Evolutionary conservation across 202 grass and related monocot genomes (phyloP).

Genomic region (Panicum virgatum): DNA sequence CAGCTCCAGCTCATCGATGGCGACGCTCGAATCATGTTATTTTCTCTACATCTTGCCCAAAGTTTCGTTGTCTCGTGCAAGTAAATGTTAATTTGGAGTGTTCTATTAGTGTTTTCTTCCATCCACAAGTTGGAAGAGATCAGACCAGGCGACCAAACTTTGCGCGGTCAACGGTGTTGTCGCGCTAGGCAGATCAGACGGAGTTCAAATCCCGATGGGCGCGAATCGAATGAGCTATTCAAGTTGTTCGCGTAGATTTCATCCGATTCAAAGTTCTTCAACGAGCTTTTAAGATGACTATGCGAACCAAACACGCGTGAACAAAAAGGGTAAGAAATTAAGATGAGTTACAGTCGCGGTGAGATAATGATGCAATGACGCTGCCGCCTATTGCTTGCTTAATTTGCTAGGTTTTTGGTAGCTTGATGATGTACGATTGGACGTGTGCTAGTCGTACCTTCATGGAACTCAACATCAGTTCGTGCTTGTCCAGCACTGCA

Average conservation of each 20-base stretch:
- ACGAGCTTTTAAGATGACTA: background rate
- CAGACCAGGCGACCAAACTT: background rate
- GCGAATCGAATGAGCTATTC: background rate
- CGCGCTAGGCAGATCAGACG: background rate
- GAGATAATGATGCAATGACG: background rate
- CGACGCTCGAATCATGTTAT: slow-evolving; percentile 18
- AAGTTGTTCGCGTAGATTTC: background rate
- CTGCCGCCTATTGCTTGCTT: background rate
- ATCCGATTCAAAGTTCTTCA: background rate
- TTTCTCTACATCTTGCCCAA: background rate
- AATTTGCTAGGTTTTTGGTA: background rate
- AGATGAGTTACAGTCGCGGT: background rate
- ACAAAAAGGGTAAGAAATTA: background rate
- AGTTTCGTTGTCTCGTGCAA: slow-evolving; percentile 23
- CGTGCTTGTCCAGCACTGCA: background rate
- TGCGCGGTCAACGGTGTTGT: background rate
- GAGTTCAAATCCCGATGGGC: background rate
- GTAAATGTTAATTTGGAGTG: background rate
- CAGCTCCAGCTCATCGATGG: slow-evolving; percentile 27
- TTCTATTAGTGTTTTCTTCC: background rate
- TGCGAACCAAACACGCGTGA: background rate
- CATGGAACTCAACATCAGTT: no score
- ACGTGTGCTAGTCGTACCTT: background rate
- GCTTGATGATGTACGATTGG: background rate
- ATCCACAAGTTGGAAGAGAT: background rate